A percentile compares a stretch with the other conserved stretches of the same genome.
Conservation (phyloP, 2,329 filamentous ascomycete genomes). For the Ophiostoma tasmaniense region DNA sequence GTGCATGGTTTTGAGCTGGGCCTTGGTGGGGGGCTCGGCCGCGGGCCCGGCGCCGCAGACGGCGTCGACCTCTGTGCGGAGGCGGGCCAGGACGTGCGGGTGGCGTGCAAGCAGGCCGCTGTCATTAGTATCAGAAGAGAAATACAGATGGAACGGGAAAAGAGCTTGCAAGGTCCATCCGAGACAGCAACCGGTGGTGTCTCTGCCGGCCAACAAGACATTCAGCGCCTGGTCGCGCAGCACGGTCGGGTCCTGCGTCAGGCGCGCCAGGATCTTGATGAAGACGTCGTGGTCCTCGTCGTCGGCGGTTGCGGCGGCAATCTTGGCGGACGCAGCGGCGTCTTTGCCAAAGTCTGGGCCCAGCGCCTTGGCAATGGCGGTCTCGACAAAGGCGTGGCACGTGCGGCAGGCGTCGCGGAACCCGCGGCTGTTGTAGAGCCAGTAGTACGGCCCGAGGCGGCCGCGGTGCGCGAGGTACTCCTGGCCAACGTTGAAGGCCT, state of each 20-base stretch:
- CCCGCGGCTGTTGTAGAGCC: background rate
- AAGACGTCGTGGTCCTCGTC: background rate
- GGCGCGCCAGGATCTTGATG: background rate
- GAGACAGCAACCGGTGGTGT: slow-evolving; percentile 7
- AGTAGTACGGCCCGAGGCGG: slow-evolving; percentile 5
- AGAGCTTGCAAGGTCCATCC: background rate
- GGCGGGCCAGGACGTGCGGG: background rate
- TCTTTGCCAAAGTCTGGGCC: background rate
- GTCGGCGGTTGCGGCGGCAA: background rate
- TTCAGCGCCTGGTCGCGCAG: slow-evolving; percentile 8
- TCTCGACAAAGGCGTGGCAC: background rate
- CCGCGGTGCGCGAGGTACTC: slow-evolving; percentile 7
- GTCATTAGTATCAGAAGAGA: background rate
- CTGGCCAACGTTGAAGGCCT: background rate
- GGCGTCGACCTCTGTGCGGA: background rate
- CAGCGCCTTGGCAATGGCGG: background rate
- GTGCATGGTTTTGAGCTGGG: background rate
- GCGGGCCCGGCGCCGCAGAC: background rate
- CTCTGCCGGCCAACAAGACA: slow-evolving; percentile 2
- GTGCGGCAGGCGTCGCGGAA: slow-evolving; percentile 2
- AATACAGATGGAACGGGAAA: background rate
- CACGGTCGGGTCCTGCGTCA: slow-evolving; percentile 3
- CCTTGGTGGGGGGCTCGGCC: background rate
- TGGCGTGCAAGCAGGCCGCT: slow-evolving; percentile 3
- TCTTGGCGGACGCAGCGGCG: background rate